These are phyloP conservation scores for Amylocarpus encephaloides DNA, from an alignment of 2,329 filamentous ascomycete genomes.

Conservation along the genomic window DNA sequence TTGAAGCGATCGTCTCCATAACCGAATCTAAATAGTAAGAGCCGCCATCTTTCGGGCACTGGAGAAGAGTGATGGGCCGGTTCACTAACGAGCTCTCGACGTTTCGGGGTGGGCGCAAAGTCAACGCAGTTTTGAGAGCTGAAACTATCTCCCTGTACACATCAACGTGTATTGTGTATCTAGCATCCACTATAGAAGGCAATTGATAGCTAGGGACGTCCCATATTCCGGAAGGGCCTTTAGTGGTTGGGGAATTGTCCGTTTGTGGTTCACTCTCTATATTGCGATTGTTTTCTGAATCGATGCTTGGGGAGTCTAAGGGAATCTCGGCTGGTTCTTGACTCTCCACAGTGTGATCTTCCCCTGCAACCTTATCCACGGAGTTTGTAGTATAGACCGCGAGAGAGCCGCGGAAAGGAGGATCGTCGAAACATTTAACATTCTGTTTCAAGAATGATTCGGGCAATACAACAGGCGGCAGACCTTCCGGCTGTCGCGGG, in stretches of 20 bases:
- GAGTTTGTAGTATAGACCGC: slow-evolving; percentile 13
- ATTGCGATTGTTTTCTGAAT: background rate
- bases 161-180: slow-evolving; percentile 27
- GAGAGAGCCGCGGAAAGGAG: slow-evolving; percentile 15
- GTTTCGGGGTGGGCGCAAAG: slow-evolving; percentile 35
- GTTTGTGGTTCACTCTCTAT: background rate
- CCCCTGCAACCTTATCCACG: background rate
- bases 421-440: slow-evolving; percentile 32
- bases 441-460: slow-evolving; percentile 49
- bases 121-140: slow-evolving; percentile 45
- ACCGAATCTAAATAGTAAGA: slow-evolving; percentile 50
- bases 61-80: slow-evolving; percentile 52
- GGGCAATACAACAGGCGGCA: slow-evolving; percentile 51
- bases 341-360: background rate
- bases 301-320: background rate
- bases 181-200: slow-evolving; percentile 15
- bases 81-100: slow-evolving; percentile 35
- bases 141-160: slow-evolving; percentile 37
- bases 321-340: slow-evolving; percentile 1
- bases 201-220: slow-evolving; percentile 14
- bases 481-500: slow-evolving; percentile 24
- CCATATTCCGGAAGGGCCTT: background rate
- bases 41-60: slow-evolving; percentile 51
- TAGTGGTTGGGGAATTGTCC: background rate
- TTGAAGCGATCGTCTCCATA: slow-evolving; percentile 56